phyloP scores from a whole-genome alignment of 176 grass and related monocot genomes.

The Ampelocalamus luodianensis region DNA sequence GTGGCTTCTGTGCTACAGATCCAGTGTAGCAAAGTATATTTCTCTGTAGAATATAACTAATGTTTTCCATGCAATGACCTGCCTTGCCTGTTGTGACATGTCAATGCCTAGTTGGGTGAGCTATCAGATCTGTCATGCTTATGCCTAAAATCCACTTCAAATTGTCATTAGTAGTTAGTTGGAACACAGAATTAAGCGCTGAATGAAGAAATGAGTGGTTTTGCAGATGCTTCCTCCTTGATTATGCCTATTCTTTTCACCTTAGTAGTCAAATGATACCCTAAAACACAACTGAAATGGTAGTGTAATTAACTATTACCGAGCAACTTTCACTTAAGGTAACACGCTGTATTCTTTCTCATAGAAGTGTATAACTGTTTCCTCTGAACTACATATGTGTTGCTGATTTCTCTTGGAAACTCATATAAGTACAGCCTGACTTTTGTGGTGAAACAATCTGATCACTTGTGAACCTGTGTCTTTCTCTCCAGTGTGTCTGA shows the following conservation, averaged over 20 bases:
- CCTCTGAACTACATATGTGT: not conserved
- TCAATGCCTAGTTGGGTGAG: constrained; percentile 3
- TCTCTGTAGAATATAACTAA: not conserved
- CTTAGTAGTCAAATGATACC: not conserved
- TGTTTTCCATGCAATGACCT: not conserved
- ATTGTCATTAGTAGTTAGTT: not conserved
- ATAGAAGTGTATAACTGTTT: not conserved
- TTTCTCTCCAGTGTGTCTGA: not conserved
- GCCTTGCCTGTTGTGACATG: constrained; percentile 10
- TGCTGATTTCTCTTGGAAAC: not conserved
- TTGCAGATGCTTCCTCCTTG: constrained; percentile 4
- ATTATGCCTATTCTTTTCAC: not conserved
- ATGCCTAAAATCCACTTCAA: constrained; percentile 32
- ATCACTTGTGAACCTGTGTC: not conserved
- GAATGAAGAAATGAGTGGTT: constrained; percentile 23
- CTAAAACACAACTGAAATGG: not conserved
- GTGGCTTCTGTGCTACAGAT: not conserved
- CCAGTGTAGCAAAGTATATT: constrained; percentile 9
- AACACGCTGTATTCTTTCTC: not conserved
- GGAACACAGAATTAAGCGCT: not conserved
- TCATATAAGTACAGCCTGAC: not conserved
- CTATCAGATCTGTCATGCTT: not conserved
- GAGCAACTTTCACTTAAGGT: not conserved
- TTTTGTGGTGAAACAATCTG: constrained; percentile 5
- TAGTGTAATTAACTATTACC: not conserved